Percentiles rank a stretch among this genome's conserved stretches.
Conservation (phyloP, 140 eudicot genomes). For the Erigeron philadelphicus region DNA sequence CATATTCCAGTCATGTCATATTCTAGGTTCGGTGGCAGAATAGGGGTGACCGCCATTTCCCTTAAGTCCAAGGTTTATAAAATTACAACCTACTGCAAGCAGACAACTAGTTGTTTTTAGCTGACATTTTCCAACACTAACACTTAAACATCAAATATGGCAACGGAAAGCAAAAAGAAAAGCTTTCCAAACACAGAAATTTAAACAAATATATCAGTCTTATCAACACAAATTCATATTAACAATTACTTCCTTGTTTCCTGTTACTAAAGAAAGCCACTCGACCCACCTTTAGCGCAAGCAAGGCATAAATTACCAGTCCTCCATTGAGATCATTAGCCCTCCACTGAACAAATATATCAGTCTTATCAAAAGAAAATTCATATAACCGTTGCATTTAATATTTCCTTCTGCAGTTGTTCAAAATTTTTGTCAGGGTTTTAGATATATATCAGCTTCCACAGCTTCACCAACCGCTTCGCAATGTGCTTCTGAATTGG, state of each 20-base stretch:
- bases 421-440: not conserved
- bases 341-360: no score
- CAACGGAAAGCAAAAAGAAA: not conserved
- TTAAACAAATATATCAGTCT: no score
- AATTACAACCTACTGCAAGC: constrained; percentile 4
- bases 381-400: no score
- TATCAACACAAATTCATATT: no score
- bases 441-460: not conserved
- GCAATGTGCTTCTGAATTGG: no score
- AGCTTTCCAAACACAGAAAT: not conserved
- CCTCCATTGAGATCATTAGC: no score
- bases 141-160: not conserved
- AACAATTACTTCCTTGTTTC: no score
- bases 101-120: constrained; percentile 1
- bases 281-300: no score
- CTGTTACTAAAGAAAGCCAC: no score
- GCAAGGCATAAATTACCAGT: no score
- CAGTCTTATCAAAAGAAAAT: no score
- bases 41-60: constrained; percentile 67
- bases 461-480: not conserved
- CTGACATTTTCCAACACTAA: not conserved
- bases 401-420: no score
- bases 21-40: constrained; percentile 48
- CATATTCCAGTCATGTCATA: constrained; percentile 90
- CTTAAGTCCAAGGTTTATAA: not conserved